phyloP scores from a whole-genome alignment of 352 stramenopile genomes.

The Phytophthora tubulina region DNA sequence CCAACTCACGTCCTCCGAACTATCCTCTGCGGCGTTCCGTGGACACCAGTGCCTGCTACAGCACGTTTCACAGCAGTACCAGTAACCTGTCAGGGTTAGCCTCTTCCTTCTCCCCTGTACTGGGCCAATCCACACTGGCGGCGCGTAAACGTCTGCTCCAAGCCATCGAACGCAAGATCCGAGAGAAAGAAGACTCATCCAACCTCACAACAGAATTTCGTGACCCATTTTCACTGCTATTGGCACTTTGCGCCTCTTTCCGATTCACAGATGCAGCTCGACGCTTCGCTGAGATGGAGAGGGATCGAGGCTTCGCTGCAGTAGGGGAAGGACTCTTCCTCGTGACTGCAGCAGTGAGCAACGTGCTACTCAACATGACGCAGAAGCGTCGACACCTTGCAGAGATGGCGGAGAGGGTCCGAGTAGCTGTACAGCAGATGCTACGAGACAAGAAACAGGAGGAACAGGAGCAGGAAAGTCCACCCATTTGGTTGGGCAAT shows the following conservation, averaged over 20 bases:
- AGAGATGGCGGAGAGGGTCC: conserved; percentile 82
- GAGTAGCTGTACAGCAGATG: conserved; percentile 74
- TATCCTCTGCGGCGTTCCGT: conserved; percentile 37
- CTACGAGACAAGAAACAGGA: conserved; percentile 29
- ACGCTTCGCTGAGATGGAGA: conserved; percentile 38
- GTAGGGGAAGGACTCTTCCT: conserved; percentile 72
- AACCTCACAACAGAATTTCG: conserved; percentile 78
- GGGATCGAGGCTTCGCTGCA: conserved; percentile 34
- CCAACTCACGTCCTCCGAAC: conserved; percentile 23
- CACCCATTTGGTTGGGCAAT: conserved; percentile 36
- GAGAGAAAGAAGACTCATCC: conserved; percentile 68
- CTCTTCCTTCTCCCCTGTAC: conserved; percentile 18
- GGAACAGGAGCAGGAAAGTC: conserved; percentile 9
- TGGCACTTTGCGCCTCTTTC: conserved; percentile 73
- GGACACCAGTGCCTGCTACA: conserved; percentile 33
- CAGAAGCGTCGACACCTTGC: conserved; percentile 79
- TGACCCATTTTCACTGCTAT: conserved; percentile 75
- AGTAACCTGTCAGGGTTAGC: not conserved
- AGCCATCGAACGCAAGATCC: conserved; percentile 78
- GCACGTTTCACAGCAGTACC: conserved; percentile 32
- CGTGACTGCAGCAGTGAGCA: conserved; percentile 60
- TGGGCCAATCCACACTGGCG: conserved; percentile 63
- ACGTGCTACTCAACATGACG: conserved; percentile 69
- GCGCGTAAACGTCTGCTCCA: conserved; percentile 66
- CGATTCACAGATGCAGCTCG: conserved; percentile 65